These are phyloP conservation scores for Teratosphaeria zuluensis DNA, from an alignment of 2,329 filamentous ascomycete genomes.

Conservation along the genomic window DNA sequence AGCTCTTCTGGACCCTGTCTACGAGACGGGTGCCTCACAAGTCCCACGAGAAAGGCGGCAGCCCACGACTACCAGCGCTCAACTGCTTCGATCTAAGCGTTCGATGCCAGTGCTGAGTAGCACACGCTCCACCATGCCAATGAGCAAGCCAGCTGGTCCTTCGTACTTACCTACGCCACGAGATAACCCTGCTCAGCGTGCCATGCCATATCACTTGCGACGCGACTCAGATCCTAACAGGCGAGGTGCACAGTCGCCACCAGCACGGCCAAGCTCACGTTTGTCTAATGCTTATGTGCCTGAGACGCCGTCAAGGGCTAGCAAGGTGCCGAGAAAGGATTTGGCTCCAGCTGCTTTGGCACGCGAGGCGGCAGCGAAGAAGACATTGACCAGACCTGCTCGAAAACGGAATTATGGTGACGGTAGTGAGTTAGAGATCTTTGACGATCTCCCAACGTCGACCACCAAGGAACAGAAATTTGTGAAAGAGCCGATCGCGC, in stretches of 20 bases:
- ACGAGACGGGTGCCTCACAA: conserved; percentile 73
- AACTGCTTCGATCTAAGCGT: conserved; percentile 49
- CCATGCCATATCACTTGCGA: conserved; percentile 58
- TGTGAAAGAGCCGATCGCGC: conserved; percentile 65
- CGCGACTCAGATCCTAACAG: conserved; percentile 65
- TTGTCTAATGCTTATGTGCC: conserved; percentile 39
- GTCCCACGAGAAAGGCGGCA: conserved; percentile 49
- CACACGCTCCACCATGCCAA: conserved; percentile 30
- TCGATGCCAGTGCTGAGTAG: conserved; percentile 51
- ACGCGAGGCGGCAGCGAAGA: conserved; percentile 49
- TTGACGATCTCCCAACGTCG: conserved; percentile 91
- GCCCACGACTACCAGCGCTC: conserved; percentile 43
- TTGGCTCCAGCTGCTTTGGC: conserved; percentile 41
- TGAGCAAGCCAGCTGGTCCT: conserved; percentile 50
- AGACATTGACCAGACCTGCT: conserved; percentile 64
- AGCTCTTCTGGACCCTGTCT: conserved; percentile 81
- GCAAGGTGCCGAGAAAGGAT: conserved; percentile 25
- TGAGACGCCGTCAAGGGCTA: conserved; percentile 40
- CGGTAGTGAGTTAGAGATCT: conserved; percentile 81
- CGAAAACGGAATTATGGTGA: conserved; percentile 72
- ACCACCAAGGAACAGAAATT: conserved; percentile 70
- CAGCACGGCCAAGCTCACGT: conserved; percentile 37
- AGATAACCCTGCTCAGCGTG: conserved; percentile 47
- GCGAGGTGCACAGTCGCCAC: conserved; percentile 34
- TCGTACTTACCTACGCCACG: neutral